phyloP scores from a whole-genome alignment of 257 asterid species.

The Ballota nigra region DNA sequence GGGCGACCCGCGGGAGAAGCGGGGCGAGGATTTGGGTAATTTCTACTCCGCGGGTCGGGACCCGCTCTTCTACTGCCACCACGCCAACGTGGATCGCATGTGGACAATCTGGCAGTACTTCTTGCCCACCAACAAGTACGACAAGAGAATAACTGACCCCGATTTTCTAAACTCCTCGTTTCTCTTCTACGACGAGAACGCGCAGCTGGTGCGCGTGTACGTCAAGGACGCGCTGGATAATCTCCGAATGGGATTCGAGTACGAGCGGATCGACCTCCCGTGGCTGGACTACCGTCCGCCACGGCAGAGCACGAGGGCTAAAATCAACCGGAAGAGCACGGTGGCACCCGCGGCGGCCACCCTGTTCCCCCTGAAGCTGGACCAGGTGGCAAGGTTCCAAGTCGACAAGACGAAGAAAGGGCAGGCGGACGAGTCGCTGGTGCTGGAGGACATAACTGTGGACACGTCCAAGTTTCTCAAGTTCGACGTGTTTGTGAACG shows the following conservation, averaged over 20 bases:
- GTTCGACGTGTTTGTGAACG: constrained; percentile 34
- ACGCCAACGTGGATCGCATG: constrained; percentile 61
- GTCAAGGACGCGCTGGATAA: constrained; percentile 23
- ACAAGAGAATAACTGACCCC: constrained; percentile 11
- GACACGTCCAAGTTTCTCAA: constrained; percentile 27
- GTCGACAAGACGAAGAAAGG: constrained; percentile 30
- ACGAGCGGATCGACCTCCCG: constrained; percentile 27
- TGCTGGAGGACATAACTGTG: constrained; percentile 21
- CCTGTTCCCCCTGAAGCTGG: constrained; percentile 24
- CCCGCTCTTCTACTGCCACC: constrained; percentile 50
- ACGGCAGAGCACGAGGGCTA: not conserved
- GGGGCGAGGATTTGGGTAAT: constrained; percentile 25
- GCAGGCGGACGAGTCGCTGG: constrained; percentile 24
- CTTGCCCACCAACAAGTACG: constrained; percentile 12
- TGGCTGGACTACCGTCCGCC: constrained; percentile 28
- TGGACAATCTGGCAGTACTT: constrained; percentile 51
- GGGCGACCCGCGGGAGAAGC: not conserved
- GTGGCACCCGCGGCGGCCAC: not conserved
- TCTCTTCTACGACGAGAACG: constrained; percentile 52
- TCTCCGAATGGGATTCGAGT: constrained; percentile 38
- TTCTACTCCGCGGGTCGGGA: constrained; percentile 62
- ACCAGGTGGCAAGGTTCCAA: constrained; percentile 7
- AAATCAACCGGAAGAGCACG: not conserved
- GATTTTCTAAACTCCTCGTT: constrained; percentile 44
- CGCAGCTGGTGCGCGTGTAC: not conserved